Evolutionary conservation across 2,329 filamentous ascomycete genomes (phyloP), one percentile per base, ranked within the genome.

Genomic region (Xylariaceae sp.): DNA sequence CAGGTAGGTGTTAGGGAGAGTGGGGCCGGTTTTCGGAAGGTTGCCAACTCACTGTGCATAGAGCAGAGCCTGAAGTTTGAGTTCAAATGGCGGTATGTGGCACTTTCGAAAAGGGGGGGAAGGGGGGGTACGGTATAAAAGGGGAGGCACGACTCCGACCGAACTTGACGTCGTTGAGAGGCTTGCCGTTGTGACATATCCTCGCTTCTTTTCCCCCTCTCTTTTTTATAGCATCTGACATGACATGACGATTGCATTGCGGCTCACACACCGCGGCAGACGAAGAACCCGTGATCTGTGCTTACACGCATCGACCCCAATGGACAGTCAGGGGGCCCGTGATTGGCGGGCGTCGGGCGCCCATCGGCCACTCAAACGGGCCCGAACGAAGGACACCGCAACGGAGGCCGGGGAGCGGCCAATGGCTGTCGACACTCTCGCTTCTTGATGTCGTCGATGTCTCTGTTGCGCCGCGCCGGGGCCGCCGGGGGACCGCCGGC

Each of bases 21-120:
- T 26, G 24, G 45, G 52, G 45, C 49, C 43, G 38, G 53, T 51
- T 50, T 51, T 57, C 44, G 45, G 50, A 48, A 50, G 47, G 38
- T 43, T 52, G 50, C 50, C 54, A 57, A 44, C 53, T 54, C 54
- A 57, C 50, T 54, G 43, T 56, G 54, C 54, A 57, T 56, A 45
- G 48, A 50, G 39, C 43, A 50, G 43, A 46, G 42, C 47, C 46
- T 47, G 44, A 45, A 47, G 44, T 47, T n/a, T 40, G 49, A 47
- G 45, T 44, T 39, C 45, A 56, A 55, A 56, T 50, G 51, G 53
- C 52, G 52, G 52, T 55, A 56, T 56, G 51, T 46, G 44, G 42
- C n/a, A n/a, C n/a, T n/a, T n/a, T n/a, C n/a, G n/a, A n/a, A n/a
- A n/a, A n/a, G n/a, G 45, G 31, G 44, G 43, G 46, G 41, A 39